Percentiles rank a stretch among this genome's conserved stretches.
Evolutionary conservation across 805 yeast species (phyloP).

Genomic region (Candida xiaguanensis): DNA sequence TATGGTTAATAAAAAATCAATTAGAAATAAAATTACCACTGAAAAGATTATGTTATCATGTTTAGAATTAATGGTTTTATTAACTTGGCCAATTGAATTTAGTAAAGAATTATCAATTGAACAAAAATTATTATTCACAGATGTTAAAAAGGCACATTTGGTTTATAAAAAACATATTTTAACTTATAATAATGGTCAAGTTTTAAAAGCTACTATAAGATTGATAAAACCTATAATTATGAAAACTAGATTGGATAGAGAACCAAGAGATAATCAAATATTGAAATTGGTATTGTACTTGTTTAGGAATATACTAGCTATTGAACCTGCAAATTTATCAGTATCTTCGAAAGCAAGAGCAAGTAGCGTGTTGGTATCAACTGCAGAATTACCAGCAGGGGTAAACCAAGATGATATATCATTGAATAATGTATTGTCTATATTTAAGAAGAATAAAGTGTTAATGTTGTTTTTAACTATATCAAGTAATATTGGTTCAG

Average conservation of each 20-base stretch:
- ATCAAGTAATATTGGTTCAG: constrained; percentile 58
- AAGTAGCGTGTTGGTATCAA: constrained; percentile 21
- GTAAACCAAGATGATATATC: constrained; percentile 66
- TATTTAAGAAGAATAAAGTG: constrained; percentile 68
- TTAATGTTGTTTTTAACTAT: constrained; percentile 70
- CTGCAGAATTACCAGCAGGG: constrained; percentile 49
- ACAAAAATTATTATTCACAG: constrained; percentile 55
- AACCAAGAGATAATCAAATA: constrained; percentile 67
- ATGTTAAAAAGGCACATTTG: constrained; percentile 63
- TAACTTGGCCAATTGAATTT: constrained; percentile 84
- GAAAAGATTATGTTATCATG: constrained; percentile 69
- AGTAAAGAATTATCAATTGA: constrained; percentile 52
- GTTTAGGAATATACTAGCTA: constrained; percentile 72
- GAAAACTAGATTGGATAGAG: constrained; percentile 51
- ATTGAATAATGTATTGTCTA: constrained; percentile 50
- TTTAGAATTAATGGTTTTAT: constrained; percentile 73
- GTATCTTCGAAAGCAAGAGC: constrained; percentile 43
- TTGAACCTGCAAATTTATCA: constrained; percentile 64
- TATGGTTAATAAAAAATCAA: constrained; percentile 26
- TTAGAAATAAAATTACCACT: constrained; percentile 26
- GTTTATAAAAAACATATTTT: constrained; percentile 68
- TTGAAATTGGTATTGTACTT: constrained; percentile 69
- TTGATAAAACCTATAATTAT: constrained; percentile 61
- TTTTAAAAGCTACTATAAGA: constrained; percentile 66
- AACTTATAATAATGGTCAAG: constrained; percentile 52